Conservation (phyloP, 495 filamentous ascomycete genomes). For the Cryomyces minteri region DNA sequence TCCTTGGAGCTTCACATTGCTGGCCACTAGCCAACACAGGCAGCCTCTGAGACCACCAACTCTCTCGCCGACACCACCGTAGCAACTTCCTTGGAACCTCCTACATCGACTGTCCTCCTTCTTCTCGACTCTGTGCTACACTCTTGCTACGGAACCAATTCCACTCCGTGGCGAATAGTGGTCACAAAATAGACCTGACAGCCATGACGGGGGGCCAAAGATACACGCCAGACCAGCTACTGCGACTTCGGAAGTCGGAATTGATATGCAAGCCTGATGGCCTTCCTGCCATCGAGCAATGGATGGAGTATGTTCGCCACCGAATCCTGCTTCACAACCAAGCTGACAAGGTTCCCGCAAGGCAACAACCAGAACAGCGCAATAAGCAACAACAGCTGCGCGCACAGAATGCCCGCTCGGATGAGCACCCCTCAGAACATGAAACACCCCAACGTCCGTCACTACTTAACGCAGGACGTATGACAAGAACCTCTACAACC, state of each 20-base stretch:
- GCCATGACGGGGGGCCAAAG: slow-evolving; percentile 16
- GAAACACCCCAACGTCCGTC: neutral
- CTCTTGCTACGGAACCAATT: too few species aligned
- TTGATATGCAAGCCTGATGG: slow-evolving; percentile 63
- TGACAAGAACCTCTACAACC: neutral
- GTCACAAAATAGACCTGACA: too few species aligned
- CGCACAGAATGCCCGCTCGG: neutral
- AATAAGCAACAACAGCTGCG: neutral
- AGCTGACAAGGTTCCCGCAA: too few species aligned
- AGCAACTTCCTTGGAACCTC: too few species aligned
- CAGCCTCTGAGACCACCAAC: too few species aligned
- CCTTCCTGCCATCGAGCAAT: slow-evolving; percentile 83
- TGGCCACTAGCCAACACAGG: too few species aligned
- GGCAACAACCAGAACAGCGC: too few species aligned
- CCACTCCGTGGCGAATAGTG: too few species aligned
- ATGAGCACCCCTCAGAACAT: neutral
- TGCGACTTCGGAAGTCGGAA: slow-evolving; percentile 61
- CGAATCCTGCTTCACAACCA: neutral
- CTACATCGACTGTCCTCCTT: too few species aligned
- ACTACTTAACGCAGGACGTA: neutral
- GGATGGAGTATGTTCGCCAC: slow-evolving; percentile 67
- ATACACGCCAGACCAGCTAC: slow-evolving; percentile 67
- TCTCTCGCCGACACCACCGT: too few species aligned
- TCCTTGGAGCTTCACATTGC: too few species aligned
- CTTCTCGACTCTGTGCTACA: too few species aligned